Conservation (phyloP, 73 alveolate species). For the Tetrahymena malaccensis region DNA sequence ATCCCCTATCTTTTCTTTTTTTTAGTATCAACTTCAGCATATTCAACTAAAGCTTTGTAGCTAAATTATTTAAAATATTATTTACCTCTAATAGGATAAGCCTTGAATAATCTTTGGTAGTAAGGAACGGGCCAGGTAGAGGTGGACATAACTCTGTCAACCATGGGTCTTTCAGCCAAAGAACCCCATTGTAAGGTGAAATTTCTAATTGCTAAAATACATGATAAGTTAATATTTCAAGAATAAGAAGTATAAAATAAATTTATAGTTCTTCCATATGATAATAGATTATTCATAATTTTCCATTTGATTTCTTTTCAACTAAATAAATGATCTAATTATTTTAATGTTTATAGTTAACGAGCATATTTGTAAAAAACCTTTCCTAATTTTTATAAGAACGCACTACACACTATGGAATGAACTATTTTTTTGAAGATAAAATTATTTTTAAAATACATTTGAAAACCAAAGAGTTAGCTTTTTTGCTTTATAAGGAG, state of each 20-base stretch:
- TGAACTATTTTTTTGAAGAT: background rate
- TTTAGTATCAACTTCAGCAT: background rate
- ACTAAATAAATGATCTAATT: background rate
- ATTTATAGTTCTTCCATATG: background rate
- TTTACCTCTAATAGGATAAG: constrained; percentile 43
- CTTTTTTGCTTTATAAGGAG: background rate
- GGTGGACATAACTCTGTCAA: constrained; percentile 45
- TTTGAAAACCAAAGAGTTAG: background rate
- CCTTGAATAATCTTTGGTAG: constrained; percentile 37
- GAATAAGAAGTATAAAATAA: background rate
- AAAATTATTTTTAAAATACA: background rate
- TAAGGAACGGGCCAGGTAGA: constrained; percentile 48
- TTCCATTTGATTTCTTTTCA: background rate
- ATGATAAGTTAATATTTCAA: background rate
- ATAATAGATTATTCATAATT: background rate
- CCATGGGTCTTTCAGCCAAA: constrained; percentile 40
- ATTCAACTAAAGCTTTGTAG: background rate
- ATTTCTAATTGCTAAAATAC: background rate
- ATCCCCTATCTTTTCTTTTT: background rate
- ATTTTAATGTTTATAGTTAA: too few relatives aligned
- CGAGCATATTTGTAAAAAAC: background rate
- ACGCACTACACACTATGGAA: background rate
- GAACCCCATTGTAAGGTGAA: constrained; percentile 32
- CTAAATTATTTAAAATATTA: background rate
- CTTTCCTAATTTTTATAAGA: background rate